phyloP scores from a whole-genome alignment of 306 rosid genomes.

The Cicer chorassanicum region DNA sequence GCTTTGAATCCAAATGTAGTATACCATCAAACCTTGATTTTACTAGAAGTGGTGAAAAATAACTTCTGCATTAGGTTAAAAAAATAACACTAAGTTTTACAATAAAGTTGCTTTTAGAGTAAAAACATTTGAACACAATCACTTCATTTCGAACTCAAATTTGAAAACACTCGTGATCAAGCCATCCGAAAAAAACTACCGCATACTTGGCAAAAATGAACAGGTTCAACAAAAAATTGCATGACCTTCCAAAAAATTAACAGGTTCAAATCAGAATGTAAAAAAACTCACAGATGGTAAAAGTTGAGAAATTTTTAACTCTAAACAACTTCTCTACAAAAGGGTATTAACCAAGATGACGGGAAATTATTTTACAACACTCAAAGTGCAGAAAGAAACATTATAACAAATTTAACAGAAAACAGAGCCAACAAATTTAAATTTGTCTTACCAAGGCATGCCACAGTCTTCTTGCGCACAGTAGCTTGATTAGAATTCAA shows the following conservation, averaged over 20 bases:
- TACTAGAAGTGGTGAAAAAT: not conserved
- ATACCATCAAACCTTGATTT: not conserved
- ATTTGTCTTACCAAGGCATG: conserved; percentile 76
- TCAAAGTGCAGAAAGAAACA: conserved; percentile 27
- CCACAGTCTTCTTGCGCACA: conserved; percentile 84
- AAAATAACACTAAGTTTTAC: not conserved
- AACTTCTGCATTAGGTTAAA: not conserved
- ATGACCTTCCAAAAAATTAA: conserved; percentile 27
- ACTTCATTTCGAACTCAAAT: not conserved
- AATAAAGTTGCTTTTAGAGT: not conserved
- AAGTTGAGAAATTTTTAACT: not conserved
- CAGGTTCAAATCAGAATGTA: conserved; percentile 10
- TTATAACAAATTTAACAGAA: not conserved
- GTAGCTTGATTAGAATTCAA: conserved; percentile 90
- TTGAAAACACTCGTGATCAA: too few species aligned
- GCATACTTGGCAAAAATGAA: too few species aligned
- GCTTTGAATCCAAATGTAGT: not conserved
- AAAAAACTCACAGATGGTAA: conserved; percentile 7
- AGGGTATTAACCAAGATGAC: conserved; percentile 29
- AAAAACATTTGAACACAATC: not conserved
- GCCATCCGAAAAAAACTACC: too few species aligned
- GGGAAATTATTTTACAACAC: not conserved
- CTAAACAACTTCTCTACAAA: conserved; percentile 15
- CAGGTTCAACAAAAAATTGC: not conserved
- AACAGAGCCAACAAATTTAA: conserved; percentile 10